Evolutionary conservation across 2,329 filamentous ascomycete genomes (phyloP).

Genomic region (Ascomycota sp.): DNA sequence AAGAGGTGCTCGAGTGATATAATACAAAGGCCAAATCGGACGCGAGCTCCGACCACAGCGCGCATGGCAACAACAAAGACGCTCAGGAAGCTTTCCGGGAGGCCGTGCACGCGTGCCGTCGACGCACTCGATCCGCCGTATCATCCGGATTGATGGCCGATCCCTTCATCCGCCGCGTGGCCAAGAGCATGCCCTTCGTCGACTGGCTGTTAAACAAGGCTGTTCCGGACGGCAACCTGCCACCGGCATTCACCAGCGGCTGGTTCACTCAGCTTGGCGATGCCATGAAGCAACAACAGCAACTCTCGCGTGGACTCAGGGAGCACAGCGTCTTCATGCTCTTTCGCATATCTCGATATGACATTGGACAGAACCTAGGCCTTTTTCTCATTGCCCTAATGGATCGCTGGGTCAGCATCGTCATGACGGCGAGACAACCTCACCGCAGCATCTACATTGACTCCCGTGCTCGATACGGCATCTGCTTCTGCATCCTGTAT

Average conservation of each 20-base stretch:
- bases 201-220: slow-evolving; percentile 15
- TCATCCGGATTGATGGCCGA: slow-evolving; percentile 1
- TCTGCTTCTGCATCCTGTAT: slow-evolving; percentile 17
- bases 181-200: slow-evolving; percentile 11
- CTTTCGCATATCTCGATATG: slow-evolving; percentile 14
- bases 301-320: slow-evolving; percentile 14
- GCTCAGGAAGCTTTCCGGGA: slow-evolving; percentile 12
- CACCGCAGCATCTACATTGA: slow-evolving; percentile 10
- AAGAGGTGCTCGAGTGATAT: slow-evolving; percentile 28
- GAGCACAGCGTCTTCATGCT: slow-evolving; percentile 17
- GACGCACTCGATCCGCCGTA: slow-evolving; percentile 2
- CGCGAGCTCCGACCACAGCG: slow-evolving; percentile 3
- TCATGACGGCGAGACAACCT: slow-evolving; percentile 10
- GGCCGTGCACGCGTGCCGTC: slow-evolving; percentile 11
- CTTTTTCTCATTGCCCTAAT: slow-evolving; percentile 17
- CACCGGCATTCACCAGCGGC: slow-evolving; percentile 11
- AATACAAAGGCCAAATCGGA: slow-evolving; percentile 8
- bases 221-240: slow-evolving; percentile 7
- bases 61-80: slow-evolving; percentile 2
- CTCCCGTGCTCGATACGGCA: slow-evolving; percentile 12
- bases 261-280: slow-evolving; percentile 15
- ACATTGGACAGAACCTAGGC: slow-evolving; percentile 15
- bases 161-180: slow-evolving; percentile 5
- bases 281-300: slow-evolving; percentile 12
- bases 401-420: slow-evolving; percentile 16